Conservation (phyloP, 2,329 filamentous ascomycete genomes). For the Phialophora verrucosa region DNA sequence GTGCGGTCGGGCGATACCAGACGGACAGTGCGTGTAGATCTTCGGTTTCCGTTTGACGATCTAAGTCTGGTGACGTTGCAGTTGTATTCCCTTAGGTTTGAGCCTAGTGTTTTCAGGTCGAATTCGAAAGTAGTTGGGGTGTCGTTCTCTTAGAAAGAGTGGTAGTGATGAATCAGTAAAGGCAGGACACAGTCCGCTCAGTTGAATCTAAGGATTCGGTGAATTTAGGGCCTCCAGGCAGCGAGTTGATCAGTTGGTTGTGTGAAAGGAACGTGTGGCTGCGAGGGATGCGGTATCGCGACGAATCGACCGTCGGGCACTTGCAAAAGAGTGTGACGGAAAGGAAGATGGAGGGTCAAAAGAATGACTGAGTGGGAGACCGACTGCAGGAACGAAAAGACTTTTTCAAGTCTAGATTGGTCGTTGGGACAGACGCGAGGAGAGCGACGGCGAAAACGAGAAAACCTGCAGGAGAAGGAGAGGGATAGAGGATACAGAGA, state of each 20-base stretch:
- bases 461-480: slow-evolving; percentile 14
- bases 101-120: slow-evolving; percentile 8
- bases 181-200: slow-evolving; percentile 35
- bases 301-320: slow-evolving; percentile 38
- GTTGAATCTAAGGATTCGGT: slow-evolving; percentile 17
- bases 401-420: slow-evolving; percentile 25
- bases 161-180: slow-evolving; percentile 16
- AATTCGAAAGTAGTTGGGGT: not conserved
- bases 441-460: slow-evolving; percentile 8
- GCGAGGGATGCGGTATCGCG: slow-evolving; percentile 20
- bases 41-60: not conserved
- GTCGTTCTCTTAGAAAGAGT: slow-evolving; percentile 17
- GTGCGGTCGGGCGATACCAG: not conserved
- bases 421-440: slow-evolving; percentile 18
- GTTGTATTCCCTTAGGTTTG: not conserved
- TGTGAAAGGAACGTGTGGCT: slow-evolving; percentile 29
- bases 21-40: not conserved
- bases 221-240: slow-evolving; percentile 27
- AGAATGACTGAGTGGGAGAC: slow-evolving; percentile 29
- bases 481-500: slow-evolving; percentile 12
- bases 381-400: slow-evolving; percentile 21
- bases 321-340: slow-evolving; percentile 27
- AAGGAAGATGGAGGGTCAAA: slow-evolving; percentile 26
- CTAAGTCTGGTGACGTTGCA: slow-evolving; percentile 1
- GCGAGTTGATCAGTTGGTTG: slow-evolving; percentile 16